Evolutionary conservation across 2,329 filamentous ascomycete species (phyloP).

Genomic region (Orbilia blumenaviensis): DNA sequence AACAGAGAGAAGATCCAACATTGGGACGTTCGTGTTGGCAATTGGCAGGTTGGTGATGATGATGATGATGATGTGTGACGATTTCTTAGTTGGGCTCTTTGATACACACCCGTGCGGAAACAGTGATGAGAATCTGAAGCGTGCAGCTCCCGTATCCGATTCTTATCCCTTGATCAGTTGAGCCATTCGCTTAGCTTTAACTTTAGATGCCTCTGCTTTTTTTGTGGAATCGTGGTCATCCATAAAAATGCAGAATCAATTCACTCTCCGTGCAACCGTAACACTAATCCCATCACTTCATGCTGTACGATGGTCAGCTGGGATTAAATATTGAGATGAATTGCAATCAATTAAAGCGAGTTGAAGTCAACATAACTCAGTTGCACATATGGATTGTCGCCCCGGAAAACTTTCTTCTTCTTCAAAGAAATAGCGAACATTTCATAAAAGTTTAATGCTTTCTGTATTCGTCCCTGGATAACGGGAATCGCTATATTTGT

Average conservation of each 20-base stretch:
- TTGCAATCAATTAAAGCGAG: slow-evolving; percentile 10
- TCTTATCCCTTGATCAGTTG: not conserved
- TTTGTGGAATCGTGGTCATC: not conserved
- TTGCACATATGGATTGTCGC: slow-evolving; percentile 9
- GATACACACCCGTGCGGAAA: slow-evolving; percentile 16
- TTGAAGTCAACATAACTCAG: slow-evolving; percentile 7
- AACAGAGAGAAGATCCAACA: not conserved
- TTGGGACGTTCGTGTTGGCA: not conserved
- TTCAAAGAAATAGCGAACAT: not conserved
- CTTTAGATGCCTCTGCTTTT: not conserved
- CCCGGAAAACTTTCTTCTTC: not conserved
- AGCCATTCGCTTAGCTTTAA: slow-evolving; percentile 10
- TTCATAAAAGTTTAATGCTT: slow-evolving; percentile 7
- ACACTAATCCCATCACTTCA: slow-evolving; percentile 1
- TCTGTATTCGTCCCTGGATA: slow-evolving; percentile 29
- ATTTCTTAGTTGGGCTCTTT: not conserved
- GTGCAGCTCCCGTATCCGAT: not conserved
- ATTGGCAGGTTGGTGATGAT: not conserved
- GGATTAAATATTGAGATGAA: slow-evolving; percentile 4
- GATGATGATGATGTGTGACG: not conserved
- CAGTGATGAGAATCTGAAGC: not conserved
- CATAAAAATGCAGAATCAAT: not conserved
- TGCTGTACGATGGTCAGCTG: slow-evolving; percentile 1
- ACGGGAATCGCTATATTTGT: slow-evolving; percentile 20
- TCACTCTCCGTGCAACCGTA: not conserved